These are phyloP conservation scores for Austroboletus novae-zelandiae DNA, from an alignment of 1,284 basidiomycete genomes.

Conservation along the genomic window DNA sequence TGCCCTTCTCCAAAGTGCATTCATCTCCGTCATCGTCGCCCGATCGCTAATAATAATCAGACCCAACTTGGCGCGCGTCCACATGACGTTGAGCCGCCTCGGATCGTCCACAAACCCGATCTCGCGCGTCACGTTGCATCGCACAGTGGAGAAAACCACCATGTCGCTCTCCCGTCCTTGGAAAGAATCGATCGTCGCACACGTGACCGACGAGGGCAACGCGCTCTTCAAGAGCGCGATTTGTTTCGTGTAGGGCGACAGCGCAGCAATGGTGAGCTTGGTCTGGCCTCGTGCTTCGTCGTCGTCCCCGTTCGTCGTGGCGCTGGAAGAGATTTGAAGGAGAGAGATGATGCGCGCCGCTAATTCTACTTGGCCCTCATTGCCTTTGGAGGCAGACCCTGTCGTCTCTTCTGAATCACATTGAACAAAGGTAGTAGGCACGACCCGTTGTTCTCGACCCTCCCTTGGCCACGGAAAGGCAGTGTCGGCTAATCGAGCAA, in stretches of 20 bases:
- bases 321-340: conserved; percentile 11
- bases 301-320: conserved; percentile 1
- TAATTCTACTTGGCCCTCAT: conserved; percentile 50
- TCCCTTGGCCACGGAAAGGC: conserved; percentile 56
- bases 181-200: conserved; percentile 70
- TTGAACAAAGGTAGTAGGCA: conserved; percentile 56
- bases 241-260: conserved; percentile 62
- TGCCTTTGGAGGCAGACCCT: conserved; percentile 59
- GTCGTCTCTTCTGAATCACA: conserved; percentile 58
- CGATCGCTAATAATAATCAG: conserved; percentile 67
- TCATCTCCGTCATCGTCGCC: conserved; percentile 47
- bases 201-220: conserved; percentile 42
- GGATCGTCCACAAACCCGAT: conserved; percentile 67
- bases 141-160: conserved; percentile 69
- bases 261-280: conserved; percentile 45
- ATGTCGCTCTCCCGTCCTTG: conserved; percentile 75
- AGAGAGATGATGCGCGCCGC: conserved; percentile 18
- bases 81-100: conserved; percentile 70
- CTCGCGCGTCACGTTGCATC: conserved; percentile 55
- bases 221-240: conserved; percentile 42
- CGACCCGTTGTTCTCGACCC: conserved; percentile 24
- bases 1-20: conserved; percentile 51
- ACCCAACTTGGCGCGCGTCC: conserved; percentile 65
- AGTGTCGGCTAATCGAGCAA: conserved; percentile 38
- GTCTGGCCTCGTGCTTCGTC: neutral